These are phyloP conservation scores for Agarophyton chilense DNA, from an alignment of 23 red algal genomes.

Conservation along the genomic window DNA sequence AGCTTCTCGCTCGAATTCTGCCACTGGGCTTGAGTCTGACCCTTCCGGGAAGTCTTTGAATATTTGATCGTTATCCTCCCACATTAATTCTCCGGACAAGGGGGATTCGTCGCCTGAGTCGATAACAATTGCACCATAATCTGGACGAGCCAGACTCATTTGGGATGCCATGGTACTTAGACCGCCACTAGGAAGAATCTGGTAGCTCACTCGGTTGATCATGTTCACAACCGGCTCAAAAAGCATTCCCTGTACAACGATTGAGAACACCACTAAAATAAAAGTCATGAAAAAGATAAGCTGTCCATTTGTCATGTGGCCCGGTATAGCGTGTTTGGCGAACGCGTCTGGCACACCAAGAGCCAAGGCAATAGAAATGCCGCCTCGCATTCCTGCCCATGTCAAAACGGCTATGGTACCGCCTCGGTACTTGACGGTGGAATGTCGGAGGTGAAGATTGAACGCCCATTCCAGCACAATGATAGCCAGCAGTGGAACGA, in stretches of 20 bases:
- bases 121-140: conserved; percentile 9
- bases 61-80: neutral
- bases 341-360: conserved; percentile 87
- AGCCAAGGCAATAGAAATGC: conserved; percentile 91
- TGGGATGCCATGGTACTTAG: conserved; percentile 54
- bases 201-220: conserved; percentile 73
- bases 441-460: conserved; percentile 57
- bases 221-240: conserved; percentile 88
- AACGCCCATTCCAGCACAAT: conserved; percentile 64
- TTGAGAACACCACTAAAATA: conserved; percentile 90
- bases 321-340: conserved; percentile 62
- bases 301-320: conserved; percentile 72
- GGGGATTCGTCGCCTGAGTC: conserved; percentile 24
- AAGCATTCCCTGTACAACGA: conserved; percentile 90
- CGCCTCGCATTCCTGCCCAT: conserved; percentile 95
- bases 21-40: neutral
- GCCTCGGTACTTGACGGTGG: conserved; percentile 58
- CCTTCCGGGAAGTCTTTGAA: conserved; percentile 12
- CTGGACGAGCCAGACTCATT: conserved; percentile 39
- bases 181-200: conserved; percentile 67
- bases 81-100: conserved; percentile 7
- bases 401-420: conserved; percentile 84
- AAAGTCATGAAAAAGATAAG: conserved; percentile 97
- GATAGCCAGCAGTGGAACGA: conserved; percentile 69
- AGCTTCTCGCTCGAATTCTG: neutral